Base-by-base conservation (phyloP, 257 asterid genomes). In the Apocynum venetum region DNA sequence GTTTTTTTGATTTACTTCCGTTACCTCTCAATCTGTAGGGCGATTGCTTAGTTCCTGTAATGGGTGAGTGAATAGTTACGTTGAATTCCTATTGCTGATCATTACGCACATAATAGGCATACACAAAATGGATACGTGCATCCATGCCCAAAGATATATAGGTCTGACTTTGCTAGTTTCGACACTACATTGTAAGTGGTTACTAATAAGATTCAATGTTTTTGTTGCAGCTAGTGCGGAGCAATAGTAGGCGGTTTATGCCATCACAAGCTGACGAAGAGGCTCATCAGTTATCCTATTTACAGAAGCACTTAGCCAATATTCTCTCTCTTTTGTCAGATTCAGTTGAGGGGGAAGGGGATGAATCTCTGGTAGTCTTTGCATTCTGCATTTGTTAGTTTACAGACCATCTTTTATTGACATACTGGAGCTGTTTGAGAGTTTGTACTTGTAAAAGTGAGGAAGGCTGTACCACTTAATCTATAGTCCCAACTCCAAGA, bases 201-300 rank as follows among this genome's bases (percentile, higher is more conserved):
- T 51, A 53, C 59, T 31, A 56, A 20, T 25, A 13, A 35, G 44
- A 9, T 73, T 69, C 38, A 14, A 53, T 53, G 66, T 73, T 60
- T 74, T 49, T 63, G 5, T 15, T 84, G 87, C 96, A 94, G 98
- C 87, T 95, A 81, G 98, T 95, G 56, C 91, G 98, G 72, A 95
- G 98, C 89, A 91, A 95, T 85, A 95, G 90, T 80, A 93, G 98
- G 47, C 87, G 88, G 80, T 95, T 88, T 83, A 87, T 95, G 91
- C 98, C 98, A 74, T 95, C 98, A 31, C 97, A 90, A 83, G 89
- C 88, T 25, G 98, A 95, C 61, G 98, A 92, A 80, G 97, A 95
- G 87, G 97, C 98, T 43, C 98, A 95, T 78, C 98, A 95, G 88
- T 86, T 95, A 56, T 95, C 97, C 75, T 95, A 92, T 85, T 86